Evolutionary conservation across 2,329 filamentous ascomycete genomes (phyloP).

Genomic region (Pseudonectria foliicola): DNA sequence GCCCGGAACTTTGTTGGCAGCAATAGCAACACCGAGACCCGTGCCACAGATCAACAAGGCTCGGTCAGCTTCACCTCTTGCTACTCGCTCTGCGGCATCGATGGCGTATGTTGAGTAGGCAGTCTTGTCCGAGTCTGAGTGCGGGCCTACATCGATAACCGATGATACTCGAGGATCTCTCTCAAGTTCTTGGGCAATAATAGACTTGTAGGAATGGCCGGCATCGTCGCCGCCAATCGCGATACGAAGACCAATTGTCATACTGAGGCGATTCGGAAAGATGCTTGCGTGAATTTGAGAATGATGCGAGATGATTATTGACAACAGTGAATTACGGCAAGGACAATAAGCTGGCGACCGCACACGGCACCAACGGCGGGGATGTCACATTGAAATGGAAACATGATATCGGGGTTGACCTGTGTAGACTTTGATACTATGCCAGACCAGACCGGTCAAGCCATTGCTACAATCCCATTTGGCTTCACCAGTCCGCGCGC

Average conservation of each 20-base stretch:
- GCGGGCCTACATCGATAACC: constrained; percentile 63
- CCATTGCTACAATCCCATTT: too few species aligned
- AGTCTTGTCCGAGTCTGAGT: constrained; percentile 60
- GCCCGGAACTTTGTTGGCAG: constrained; percentile 81
- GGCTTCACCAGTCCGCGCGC: too few species aligned
- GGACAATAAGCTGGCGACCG: too few species aligned
- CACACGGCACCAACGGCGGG: too few species aligned
- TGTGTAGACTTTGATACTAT: too few species aligned
- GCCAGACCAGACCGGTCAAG: too few species aligned
- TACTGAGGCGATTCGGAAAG: too few species aligned
- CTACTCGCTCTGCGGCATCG: constrained; percentile 57
- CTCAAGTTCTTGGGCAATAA: background rate
- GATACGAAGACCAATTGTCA: background rate
- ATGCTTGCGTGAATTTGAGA: too few species aligned
- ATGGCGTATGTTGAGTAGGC: constrained; percentile 76
- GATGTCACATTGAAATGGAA: too few species aligned
- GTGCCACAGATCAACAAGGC: constrained; percentile 80
- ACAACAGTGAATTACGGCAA: too few species aligned
- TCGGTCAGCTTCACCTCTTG: constrained; percentile 60
- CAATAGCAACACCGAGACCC: constrained; percentile 75
- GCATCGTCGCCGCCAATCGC: background rate
- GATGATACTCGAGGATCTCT: constrained; percentile 1
- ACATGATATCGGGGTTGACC: too few species aligned
- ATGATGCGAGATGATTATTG: too few species aligned
- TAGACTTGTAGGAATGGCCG: constrained; percentile 1